phyloP scores from a whole-genome alignment of 768 basidiomycete species.

The Tylopilus vinaceipallidus region DNA sequence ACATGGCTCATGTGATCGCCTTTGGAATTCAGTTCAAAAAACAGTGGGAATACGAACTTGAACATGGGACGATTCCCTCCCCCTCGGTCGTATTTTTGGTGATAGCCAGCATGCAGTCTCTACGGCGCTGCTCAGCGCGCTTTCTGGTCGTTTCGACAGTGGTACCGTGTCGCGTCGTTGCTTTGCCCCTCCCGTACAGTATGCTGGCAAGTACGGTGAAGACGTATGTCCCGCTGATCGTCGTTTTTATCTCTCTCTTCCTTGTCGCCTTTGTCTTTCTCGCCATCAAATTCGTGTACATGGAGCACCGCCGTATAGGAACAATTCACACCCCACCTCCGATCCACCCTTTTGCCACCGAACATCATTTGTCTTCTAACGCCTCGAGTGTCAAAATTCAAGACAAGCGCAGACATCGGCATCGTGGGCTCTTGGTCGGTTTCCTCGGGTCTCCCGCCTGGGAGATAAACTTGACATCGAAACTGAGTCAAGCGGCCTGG shows the following conservation, averaged over 20 bases:
- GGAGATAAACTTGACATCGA: constrained; percentile 24
- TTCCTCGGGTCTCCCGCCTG: constrained; percentile 33
- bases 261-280: constrained; percentile 16
- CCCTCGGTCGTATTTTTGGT: neutral
- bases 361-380: neutral
- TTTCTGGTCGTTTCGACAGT: neutral
- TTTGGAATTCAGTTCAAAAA: constrained; percentile 19
- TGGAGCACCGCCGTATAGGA: constrained; percentile 29
- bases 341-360: neutral
- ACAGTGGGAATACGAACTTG: constrained; percentile 10
- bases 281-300: constrained; percentile 25
- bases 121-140: neutral
- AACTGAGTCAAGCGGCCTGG: constrained; percentile 8
- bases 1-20: neutral
- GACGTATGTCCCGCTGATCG: constrained; percentile 14
- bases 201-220: neutral
- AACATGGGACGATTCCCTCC: neutral
- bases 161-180: constrained; percentile 5
- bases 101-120: constrained; percentile 8
- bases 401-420: constrained; percentile 4
- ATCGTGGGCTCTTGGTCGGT: constrained; percentile 24
- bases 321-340: constrained; percentile 23
- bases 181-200: constrained; percentile 12
- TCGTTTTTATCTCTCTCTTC: constrained; percentile 14
- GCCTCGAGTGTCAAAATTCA: neutral